These are phyloP conservation scores for Eucalyptus guilfoylei DNA, from an alignment of 345 rosid genomes.

Conservation along the genomic window DNA sequence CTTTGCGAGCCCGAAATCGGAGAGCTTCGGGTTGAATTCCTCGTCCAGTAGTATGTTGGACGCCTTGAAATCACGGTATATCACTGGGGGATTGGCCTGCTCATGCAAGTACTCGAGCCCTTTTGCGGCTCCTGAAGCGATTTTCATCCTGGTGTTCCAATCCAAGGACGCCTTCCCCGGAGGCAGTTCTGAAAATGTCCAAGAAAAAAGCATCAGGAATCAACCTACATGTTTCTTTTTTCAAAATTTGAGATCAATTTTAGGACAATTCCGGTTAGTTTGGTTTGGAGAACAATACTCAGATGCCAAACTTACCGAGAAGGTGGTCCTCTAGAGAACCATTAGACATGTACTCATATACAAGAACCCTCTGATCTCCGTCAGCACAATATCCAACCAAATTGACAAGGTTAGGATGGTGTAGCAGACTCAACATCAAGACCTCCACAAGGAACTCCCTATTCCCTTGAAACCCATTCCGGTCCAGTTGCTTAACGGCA, in stretches of 20 bases:
- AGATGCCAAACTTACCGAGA: neutral
- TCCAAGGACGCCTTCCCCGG: conserved; percentile 2
- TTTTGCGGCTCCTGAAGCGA: conserved; percentile 10
- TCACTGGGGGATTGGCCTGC: conserved; percentile 10
- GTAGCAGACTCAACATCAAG: conserved; percentile 9
- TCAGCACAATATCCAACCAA: conserved; percentile 14
- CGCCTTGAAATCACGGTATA: conserved; percentile 16
- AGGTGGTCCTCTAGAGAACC: conserved; percentile 16
- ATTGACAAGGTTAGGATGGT: conserved; percentile 8
- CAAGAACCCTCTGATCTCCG: conserved; percentile 9
- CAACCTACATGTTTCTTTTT: neutral
- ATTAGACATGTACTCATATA: conserved; percentile 6
- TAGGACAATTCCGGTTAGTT: neutral
- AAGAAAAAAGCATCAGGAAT: neutral
- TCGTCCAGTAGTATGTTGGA: conserved; percentile 10
- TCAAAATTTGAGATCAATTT: neutral
- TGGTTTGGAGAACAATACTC: neutral
- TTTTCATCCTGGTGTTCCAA: conserved; percentile 14
- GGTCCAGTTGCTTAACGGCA: conserved; percentile 15
- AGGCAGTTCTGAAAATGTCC: neutral
- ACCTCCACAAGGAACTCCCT: conserved; percentile 16
- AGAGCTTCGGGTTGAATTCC: conserved; percentile 16
- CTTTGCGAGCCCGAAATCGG: conserved; percentile 13
- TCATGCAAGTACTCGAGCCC: conserved; percentile 16
- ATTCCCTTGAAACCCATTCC: conserved; percentile 17